phyloP scores from a whole-genome alignment of 2,329 filamentous ascomycete species.

The Fusarium sp. region DNA sequence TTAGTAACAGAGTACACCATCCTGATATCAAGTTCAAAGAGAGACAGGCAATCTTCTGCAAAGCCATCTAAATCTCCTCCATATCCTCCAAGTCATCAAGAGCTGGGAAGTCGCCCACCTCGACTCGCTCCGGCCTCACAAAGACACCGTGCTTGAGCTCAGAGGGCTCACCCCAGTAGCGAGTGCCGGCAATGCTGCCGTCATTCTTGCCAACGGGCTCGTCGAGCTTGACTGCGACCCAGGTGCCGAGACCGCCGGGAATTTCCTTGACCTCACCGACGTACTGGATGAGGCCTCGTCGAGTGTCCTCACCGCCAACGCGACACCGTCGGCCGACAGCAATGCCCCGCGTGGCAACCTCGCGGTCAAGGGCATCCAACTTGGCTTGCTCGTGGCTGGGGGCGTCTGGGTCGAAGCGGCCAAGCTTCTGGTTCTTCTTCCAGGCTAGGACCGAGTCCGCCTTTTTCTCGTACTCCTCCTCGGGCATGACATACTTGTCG shows the following conservation, averaged over 20 bases:
- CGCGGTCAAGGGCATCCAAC: conserved; percentile 74
- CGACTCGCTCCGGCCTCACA: conserved; percentile 81
- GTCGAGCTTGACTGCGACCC: conserved; percentile 82
- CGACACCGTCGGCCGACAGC: conserved; percentile 73
- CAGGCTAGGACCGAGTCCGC: conserved; percentile 91
- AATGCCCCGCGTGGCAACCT: conserved; percentile 78
- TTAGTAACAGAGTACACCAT: neutral
- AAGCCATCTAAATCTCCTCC: conserved; percentile 72
- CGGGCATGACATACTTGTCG: conserved; percentile 91
- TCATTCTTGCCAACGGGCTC: conserved; percentile 88
- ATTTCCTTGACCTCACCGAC: conserved; percentile 83
- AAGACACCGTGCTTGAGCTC: conserved; percentile 80
- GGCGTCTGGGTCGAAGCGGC: conserved; percentile 91
- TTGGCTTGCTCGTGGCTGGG: conserved; percentile 80
- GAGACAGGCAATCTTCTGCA: neutral
- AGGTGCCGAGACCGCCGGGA: conserved; percentile 72
- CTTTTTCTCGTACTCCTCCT: conserved; percentile 86
- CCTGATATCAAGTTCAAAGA: neutral
- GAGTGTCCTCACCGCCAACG: conserved; percentile 75
- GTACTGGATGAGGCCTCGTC: conserved; percentile 78
- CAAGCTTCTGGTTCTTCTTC: conserved; percentile 96
- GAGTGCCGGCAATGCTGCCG: conserved; percentile 74
- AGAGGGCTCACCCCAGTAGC: conserved; percentile 78
- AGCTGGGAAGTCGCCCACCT: conserved; percentile 78
- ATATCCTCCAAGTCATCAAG: conserved; percentile 82